Evolutionary conservation across 495 filamentous ascomycete genomes (phyloP).

Genomic region (Sordaria brevicollis): DNA sequence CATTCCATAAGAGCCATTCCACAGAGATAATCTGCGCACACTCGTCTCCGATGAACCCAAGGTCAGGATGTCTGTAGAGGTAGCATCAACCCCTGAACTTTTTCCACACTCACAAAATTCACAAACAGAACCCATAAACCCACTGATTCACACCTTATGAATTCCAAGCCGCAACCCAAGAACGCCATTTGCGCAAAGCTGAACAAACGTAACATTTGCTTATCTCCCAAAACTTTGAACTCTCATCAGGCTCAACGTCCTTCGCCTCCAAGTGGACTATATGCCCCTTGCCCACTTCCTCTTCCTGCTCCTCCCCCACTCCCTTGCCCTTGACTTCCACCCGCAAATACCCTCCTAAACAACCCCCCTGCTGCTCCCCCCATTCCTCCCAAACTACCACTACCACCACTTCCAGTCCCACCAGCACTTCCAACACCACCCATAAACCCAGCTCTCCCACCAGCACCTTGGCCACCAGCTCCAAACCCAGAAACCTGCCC

Average conservation of each 20-base stretch:
- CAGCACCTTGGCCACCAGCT: neutral
- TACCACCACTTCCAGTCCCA: neutral
- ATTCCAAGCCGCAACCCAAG: neutral
- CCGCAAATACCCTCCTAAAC: neutral
- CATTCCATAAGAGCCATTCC: no score
- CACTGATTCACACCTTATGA: neutral
- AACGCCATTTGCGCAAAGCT: neutral
- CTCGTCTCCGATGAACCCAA: neutral
- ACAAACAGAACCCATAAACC: neutral
- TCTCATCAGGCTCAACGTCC: neutral
- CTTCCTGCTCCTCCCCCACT: neutral
- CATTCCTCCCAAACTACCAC: neutral
- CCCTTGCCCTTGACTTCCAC: neutral
- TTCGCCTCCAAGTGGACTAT: conserved; percentile 11
- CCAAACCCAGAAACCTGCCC: conserved; percentile 26
- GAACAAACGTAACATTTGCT: neutral
- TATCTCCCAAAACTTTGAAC: neutral
- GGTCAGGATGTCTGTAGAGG: neutral
- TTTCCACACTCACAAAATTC: neutral
- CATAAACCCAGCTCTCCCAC: neutral
- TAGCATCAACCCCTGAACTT: neutral
- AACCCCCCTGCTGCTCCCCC: neutral
- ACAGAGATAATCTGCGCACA: neutral
- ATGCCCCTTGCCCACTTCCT: neutral
- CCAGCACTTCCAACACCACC: neutral